Percentiles rank a stretch among this genome's conserved stretches.
Conservation (phyloP, 2,329 filamentous ascomycete species). For the Neoscytalidium dimidiatum region DNA sequence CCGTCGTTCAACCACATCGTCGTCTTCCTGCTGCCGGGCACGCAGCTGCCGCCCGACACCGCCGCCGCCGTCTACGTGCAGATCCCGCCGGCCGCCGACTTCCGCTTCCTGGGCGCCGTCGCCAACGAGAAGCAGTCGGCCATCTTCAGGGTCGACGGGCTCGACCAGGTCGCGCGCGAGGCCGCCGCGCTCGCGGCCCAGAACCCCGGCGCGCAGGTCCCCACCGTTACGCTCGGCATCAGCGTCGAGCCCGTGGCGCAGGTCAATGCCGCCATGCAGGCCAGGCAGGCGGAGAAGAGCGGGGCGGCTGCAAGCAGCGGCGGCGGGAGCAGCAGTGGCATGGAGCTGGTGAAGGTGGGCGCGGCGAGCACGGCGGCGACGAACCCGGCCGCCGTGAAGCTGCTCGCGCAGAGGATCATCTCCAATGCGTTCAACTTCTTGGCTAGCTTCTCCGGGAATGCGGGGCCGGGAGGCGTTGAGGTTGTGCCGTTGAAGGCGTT, state of each 20-base stretch:
- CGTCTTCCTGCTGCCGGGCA: slow-evolving; percentile 83
- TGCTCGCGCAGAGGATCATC: slow-evolving; percentile 90
- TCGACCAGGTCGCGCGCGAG: neutral
- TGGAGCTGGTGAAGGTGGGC: slow-evolving; percentile 39
- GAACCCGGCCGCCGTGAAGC: slow-evolving; percentile 63
- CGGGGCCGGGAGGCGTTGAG: slow-evolving; percentile 67
- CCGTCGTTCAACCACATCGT: slow-evolving; percentile 72
- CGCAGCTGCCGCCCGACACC: slow-evolving; percentile 69
- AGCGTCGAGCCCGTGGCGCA: slow-evolving; percentile 73
- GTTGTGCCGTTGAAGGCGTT: slow-evolving; percentile 94
- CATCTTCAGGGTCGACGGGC: slow-evolving; percentile 72
- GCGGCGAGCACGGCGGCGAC: slow-evolving; percentile 25
- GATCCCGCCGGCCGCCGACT: slow-evolving; percentile 61
- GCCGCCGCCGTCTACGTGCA: slow-evolving; percentile 91
- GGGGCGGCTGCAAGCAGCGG: slow-evolving; percentile 19
- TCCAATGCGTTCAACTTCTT: slow-evolving; percentile 97
- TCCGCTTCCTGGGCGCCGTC: slow-evolving; percentile 85
- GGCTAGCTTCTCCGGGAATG: slow-evolving; percentile 75
- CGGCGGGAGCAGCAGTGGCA: slow-evolving; percentile 16
- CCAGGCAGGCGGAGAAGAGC: slow-evolving; percentile 51
- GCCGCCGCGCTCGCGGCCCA: slow-evolving; percentile 28
- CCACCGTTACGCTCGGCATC: slow-evolving; percentile 73
- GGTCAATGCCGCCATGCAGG: slow-evolving; percentile 70
- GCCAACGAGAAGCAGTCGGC: slow-evolving; percentile 89
- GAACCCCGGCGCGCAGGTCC: slow-evolving; percentile 42